Conservation (phyloP, 371 early-diverging fungal genomes). For the Massospora cicadina region DNA sequence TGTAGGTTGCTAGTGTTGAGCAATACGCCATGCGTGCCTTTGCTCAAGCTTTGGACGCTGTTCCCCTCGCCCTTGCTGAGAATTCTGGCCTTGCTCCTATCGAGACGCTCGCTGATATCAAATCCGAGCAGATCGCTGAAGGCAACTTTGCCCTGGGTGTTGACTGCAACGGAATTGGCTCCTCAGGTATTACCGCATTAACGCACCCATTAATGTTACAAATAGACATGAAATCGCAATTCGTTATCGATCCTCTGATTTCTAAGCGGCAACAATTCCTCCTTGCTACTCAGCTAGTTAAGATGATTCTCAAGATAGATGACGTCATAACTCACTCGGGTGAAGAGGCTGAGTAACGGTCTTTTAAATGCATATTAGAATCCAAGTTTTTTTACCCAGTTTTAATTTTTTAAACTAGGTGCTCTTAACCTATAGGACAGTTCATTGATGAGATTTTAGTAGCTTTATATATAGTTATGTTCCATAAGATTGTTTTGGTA, state of each 20-base stretch:
- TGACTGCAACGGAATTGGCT: conserved; percentile 84
- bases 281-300: conserved; percentile 97
- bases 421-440: no score
- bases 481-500: no score
- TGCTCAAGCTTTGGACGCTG: conserved; percentile 89
- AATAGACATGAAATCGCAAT: conserved; percentile 87
- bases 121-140: conserved; percentile 78
- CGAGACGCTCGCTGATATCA: conserved; percentile 83
- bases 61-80: conserved; percentile 93
- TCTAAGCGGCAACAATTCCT: conserved; percentile 97
- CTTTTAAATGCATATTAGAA: no score
- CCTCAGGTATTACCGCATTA: conserved; percentile 36
- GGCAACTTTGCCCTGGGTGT: conserved; percentile 82
- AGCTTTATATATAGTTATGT: no score
- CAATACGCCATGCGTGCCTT: conserved; percentile 98
- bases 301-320: conserved; percentile 94
- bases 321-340: conserved; percentile 38
- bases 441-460: no score
- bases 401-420: no score
- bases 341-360: background rate
- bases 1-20: conserved; percentile 66
- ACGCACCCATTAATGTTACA: conserved; percentile 8
- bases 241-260: conserved; percentile 96
- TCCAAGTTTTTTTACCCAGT: no score
- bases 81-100: conserved; percentile 97